Percentiles rank a stretch among this genome's conserved stretches.
Evolutionary conservation across 2,329 filamentous ascomycete species (phyloP).

Genomic region (Pseudogymnoascus sp.): DNA sequence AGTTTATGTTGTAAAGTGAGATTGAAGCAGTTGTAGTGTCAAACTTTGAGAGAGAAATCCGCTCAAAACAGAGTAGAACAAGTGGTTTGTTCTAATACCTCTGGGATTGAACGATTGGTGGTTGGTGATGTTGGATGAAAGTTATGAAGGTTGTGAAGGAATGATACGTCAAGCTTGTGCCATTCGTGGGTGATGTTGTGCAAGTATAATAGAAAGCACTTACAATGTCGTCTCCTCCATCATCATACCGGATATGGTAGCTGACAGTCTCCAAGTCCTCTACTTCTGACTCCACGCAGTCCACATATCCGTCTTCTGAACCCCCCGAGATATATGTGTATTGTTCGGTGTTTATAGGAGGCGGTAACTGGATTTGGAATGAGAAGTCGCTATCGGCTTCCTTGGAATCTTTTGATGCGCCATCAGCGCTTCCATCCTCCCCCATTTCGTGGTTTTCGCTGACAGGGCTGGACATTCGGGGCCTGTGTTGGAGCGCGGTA

Average conservation of each 20-base stretch:
- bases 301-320: conserved; percentile 23
- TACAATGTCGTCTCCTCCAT: conserved; percentile 26
- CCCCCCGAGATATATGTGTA: background rate
- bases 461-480: background rate
- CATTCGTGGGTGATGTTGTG: background rate
- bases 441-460: background rate
- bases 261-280: conserved; percentile 15
- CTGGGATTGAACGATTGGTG: background rate
- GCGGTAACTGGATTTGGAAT: background rate
- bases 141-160: background rate
- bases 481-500: background rate
- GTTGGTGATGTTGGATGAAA: background rate
- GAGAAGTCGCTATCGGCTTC: background rate
- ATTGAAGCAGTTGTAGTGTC: background rate
- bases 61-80: background rate
- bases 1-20: background rate
- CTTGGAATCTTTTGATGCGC: background rate
- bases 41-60: background rate
- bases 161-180: background rate
- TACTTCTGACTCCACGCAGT: conserved; percentile 22
- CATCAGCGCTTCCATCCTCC: background rate
- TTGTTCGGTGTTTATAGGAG: background rate
- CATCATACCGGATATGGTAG: conserved; percentile 27
- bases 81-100: background rate
- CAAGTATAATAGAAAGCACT: conserved; percentile 14